phyloP scores from a whole-genome alignment of 2,329 filamentous ascomycete species.

The Ophiostoma sp. region DNA sequence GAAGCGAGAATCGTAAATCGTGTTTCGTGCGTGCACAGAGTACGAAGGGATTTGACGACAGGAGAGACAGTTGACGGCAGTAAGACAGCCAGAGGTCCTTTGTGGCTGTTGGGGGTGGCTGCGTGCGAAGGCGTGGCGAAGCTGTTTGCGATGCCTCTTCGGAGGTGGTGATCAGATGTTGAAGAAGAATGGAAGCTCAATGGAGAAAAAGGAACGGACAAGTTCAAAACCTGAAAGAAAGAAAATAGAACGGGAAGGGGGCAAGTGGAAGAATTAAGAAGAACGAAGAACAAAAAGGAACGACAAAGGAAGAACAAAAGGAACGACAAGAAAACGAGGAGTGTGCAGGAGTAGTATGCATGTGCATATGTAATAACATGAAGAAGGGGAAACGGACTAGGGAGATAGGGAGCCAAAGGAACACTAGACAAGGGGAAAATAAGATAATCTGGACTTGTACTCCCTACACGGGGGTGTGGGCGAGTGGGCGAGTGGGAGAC shows the following conservation, averaged over 20 bases:
- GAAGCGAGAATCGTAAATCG: neutral
- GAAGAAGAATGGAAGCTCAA: neutral
- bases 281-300: slow-evolving; percentile 9
- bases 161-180: neutral
- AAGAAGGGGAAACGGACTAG: slow-evolving; percentile 5
- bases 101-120: slow-evolving; percentile 1
- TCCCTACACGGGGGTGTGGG: neutral
- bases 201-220: slow-evolving; percentile 3
- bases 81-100: slow-evolving; percentile 16
- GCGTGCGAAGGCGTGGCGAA: neutral
- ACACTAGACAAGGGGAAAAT: neutral
- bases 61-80: slow-evolving; percentile 14
- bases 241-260: slow-evolving; percentile 11
- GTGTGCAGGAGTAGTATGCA: slow-evolving; percentile 4
- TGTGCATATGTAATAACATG: slow-evolving; percentile 13
- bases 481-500: neutral
- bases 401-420: neutral
- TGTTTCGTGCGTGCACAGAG: neutral
- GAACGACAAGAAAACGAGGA: slow-evolving; percentile 9
- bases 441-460: neutral
- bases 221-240: neutral
- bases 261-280: slow-evolving; percentile 15
- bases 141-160: neutral
- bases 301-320: slow-evolving; percentile 13
- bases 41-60: neutral